phyloP scores from a whole-genome alignment of 116 monocot species.

The Posidonia oceanica region DNA sequence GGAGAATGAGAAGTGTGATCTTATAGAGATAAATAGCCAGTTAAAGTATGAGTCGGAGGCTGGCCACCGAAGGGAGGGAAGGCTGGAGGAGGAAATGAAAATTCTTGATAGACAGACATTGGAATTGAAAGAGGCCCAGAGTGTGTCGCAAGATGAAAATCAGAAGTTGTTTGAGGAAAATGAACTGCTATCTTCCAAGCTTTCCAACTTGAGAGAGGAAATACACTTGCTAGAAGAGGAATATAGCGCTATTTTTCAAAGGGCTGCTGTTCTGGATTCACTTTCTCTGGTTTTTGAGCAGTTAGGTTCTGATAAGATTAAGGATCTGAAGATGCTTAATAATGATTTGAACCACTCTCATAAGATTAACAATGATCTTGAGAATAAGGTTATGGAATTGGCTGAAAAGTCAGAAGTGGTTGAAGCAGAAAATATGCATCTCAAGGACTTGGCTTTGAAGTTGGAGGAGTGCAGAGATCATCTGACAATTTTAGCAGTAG shows the following conservation, averaged over 20 bases:
- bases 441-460: slow-evolving; percentile 26
- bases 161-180: slow-evolving; percentile 27
- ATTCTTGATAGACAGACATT: slow-evolving; percentile 19
- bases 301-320: slow-evolving; percentile 28
- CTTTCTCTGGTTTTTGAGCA: slow-evolving; percentile 35
- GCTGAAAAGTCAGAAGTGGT: slow-evolving; percentile 16
- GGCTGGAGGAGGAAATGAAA: slow-evolving; percentile 27
- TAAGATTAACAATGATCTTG: slow-evolving; percentile 20
- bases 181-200: slow-evolving; percentile 13
- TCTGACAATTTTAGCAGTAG: slow-evolving; percentile 25
- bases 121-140: slow-evolving; percentile 18
- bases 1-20: slow-evolving; percentile 24
- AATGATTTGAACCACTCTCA: slow-evolving; percentile 23
- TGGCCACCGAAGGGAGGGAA: slow-evolving; percentile 21
- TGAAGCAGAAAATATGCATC: slow-evolving; percentile 38
- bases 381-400: slow-evolving; percentile 19
- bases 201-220: slow-evolving; percentile 17
- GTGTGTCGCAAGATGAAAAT: slow-evolving; percentile 21
- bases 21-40: slow-evolving; percentile 26
- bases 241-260: slow-evolving; percentile 17
- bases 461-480: slow-evolving; percentile 29
- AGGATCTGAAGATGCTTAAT: slow-evolving; percentile 21
- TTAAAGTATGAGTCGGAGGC: slow-evolving; percentile 23
- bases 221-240: slow-evolving; percentile 29
- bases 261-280: slow-evolving; percentile 30